These are phyloP conservation scores for Tolypocladium paradoxum DNA, from an alignment of 2,329 filamentous ascomycete species.

Conservation along the genomic window DNA sequence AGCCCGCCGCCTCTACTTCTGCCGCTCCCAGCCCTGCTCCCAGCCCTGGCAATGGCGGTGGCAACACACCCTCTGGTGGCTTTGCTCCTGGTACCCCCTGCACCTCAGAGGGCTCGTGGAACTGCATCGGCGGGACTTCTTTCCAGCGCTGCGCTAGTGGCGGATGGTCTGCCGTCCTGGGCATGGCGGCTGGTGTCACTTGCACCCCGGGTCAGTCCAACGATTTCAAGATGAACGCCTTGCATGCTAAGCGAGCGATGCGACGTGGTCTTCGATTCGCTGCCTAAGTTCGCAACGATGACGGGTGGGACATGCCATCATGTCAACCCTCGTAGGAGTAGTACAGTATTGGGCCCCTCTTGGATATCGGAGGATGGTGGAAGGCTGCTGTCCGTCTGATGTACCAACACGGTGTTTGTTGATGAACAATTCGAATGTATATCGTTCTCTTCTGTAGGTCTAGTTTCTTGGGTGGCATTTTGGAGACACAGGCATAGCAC, in stretches of 20 bases:
- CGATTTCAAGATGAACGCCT: slow-evolving; percentile 23
- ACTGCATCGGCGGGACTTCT: slow-evolving; percentile 37
- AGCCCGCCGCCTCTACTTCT: slow-evolving; percentile 9
- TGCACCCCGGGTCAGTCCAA: slow-evolving; percentile 32
- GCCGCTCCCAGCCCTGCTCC: slow-evolving; percentile 6
- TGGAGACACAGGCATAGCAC: no score
- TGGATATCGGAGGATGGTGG: background rate
- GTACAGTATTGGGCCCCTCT: background rate
- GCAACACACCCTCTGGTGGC: slow-evolving; percentile 15
- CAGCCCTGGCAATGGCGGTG: slow-evolving; percentile 5
- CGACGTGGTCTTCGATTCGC: slow-evolving; percentile 17
- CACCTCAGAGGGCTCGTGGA: slow-evolving; percentile 37
- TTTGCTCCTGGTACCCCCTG: slow-evolving; percentile 34
- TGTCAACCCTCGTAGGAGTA: no score
- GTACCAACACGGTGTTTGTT: background rate
- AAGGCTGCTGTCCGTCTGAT: background rate
- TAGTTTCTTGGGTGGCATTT: no score
- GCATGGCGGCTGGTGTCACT: slow-evolving; percentile 32
- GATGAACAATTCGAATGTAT: background rate
- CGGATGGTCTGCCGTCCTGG: slow-evolving; percentile 32
- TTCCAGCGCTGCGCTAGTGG: slow-evolving; percentile 47
- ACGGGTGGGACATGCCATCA: background rate
- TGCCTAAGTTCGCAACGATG: background rate
- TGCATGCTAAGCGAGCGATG: slow-evolving; percentile 9
- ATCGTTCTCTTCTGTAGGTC: no score